phyloP scores from a whole-genome alignment of 202 grass and related monocot genomes.

The Eragrostis tef region DNA sequence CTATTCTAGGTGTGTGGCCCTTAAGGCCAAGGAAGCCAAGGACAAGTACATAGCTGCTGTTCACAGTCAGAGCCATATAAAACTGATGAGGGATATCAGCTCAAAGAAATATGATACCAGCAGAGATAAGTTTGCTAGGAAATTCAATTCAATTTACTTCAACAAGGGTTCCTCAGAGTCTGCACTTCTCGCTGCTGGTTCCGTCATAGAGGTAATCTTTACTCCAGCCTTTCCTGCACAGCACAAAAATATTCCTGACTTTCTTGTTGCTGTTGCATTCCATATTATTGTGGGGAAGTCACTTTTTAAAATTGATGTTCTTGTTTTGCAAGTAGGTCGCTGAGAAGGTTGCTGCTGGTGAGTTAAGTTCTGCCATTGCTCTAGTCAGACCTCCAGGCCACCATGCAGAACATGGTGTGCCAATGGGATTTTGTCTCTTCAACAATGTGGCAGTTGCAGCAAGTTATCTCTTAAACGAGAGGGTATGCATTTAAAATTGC shows the following conservation, averaged over 20 bases:
- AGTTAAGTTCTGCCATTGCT: slow-evolving; percentile 86
- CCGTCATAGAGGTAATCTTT: slow-evolving; percentile 73
- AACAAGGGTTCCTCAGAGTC: slow-evolving; percentile 92
- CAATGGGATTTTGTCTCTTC: slow-evolving; percentile 99
- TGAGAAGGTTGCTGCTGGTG: slow-evolving; percentile 84
- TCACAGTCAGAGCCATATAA: slow-evolving; percentile 73
- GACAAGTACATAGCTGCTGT: slow-evolving; percentile 74
- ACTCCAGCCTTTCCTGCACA: neutral
- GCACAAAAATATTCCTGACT: slow-evolving; percentile 2
- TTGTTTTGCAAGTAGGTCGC: slow-evolving; percentile 58
- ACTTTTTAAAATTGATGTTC: neutral
- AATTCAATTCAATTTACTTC: slow-evolving; percentile 87
- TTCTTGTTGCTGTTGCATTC: neutral
- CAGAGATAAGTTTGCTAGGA: slow-evolving; percentile 66
- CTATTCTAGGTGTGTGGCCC: slow-evolving; percentile 58
- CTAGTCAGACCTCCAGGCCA: slow-evolving; percentile 94
- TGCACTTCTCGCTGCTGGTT: slow-evolving; percentile 87
- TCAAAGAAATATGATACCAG: slow-evolving; percentile 63
- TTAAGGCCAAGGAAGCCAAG: slow-evolving; percentile 76
- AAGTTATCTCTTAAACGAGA: slow-evolving; percentile 90
- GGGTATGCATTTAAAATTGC: slow-evolving; percentile 52
- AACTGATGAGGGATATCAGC: slow-evolving; percentile 84
- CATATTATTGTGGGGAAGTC: neutral
- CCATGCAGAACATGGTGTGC: slow-evolving; percentile 80
- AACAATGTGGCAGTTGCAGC: slow-evolving; percentile 90